phyloP scores from a whole-genome alignment of 208 protist genomes.

The Acanthamoeba castellanii region DNA sequence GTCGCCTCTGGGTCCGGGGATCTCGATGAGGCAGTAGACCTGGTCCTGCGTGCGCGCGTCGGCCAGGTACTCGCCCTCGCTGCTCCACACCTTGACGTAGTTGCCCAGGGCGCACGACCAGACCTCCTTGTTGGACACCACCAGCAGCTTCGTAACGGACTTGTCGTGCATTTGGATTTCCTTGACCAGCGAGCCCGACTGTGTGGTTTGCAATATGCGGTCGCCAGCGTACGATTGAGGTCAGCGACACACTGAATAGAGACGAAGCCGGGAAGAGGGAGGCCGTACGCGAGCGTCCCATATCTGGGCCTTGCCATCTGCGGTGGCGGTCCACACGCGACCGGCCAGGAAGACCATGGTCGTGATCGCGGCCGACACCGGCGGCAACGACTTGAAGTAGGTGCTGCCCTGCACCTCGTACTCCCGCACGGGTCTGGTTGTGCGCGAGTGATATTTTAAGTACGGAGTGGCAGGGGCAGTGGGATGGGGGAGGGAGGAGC shows the following conservation, averaged over 20 bases:
- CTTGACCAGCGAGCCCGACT: constrained; percentile 39
- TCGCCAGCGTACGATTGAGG: neutral
- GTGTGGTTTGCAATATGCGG: no score
- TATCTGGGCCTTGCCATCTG: constrained; percentile 13
- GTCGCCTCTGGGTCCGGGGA: constrained; percentile 9
- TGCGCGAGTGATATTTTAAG: neutral
- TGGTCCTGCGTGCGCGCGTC: constrained; percentile 45
- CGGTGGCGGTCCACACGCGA: constrained; percentile 25
- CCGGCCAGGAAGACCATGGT: constrained; percentile 22
- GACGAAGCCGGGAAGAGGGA: no score
- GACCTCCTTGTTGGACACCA: constrained; percentile 39
- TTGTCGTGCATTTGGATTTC: constrained; percentile 37
- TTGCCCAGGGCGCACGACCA: constrained; percentile 47
- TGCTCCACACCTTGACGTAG: constrained; percentile 48
- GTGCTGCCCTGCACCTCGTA: constrained; percentile 16
- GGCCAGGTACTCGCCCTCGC: constrained; percentile 29
- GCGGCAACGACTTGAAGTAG: neutral
- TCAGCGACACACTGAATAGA: no score
- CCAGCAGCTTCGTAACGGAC: neutral
- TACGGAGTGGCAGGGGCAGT: no score
- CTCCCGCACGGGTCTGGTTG: neutral
- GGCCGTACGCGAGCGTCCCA: neutral
- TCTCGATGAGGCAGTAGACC: constrained; percentile 46
- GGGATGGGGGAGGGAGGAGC: no score
- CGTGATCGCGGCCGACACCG: constrained; percentile 29